Base-by-base conservation (phyloP, 2,329 filamentous ascomycete species). In the Fusarium coicis region DNA sequence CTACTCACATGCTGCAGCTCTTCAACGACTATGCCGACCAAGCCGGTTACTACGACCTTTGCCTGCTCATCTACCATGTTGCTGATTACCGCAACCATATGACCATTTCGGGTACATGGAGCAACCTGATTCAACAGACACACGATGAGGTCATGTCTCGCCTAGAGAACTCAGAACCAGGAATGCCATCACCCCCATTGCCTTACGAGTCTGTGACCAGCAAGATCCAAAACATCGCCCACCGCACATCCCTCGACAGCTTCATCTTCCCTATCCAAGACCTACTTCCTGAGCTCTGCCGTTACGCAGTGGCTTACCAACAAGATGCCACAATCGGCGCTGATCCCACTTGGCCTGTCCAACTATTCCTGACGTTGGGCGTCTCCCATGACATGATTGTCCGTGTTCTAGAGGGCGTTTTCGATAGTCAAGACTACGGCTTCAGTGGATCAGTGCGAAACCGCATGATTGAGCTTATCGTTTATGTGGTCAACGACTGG, bases 11-110 rank as follows among this genome's bases (percentile, higher is more conserved):
- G 32, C 30, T 34, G 7, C 78, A 97, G 91, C 90, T 99, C n/a
- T 99, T 94, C 84, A 97, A 98, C 80, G 86, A 91, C 72, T 99
- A 95, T 78, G 94, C 95, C 62, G 95, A 98, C 79, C 92, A 94
- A 78, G 96, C 94, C 5, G 92, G 91, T 55, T 99, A 99, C 86
- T 96, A 95, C 83, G 96, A 98, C 80, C 89, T 99, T 56, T 97
- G 94, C 80, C 89, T 99, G 14, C 87, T 96, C 67, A 97, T 99
- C 78, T 98, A 95, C 85, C 93, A 97, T 81, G 90, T 93, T 2
- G 96, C 96, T 50, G 95, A 98, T 81, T 94, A 97, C 85, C 93
- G 96, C 76, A 97, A 96, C 78, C 88, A 94, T 4, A 91, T 93
- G 46, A 93, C 96, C 71, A 96, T 99, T 77, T 88, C 89, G 61